Conservation (phyloP, 1,284 basidiomycete species). For the Schizophyllum amplum region DNA sequence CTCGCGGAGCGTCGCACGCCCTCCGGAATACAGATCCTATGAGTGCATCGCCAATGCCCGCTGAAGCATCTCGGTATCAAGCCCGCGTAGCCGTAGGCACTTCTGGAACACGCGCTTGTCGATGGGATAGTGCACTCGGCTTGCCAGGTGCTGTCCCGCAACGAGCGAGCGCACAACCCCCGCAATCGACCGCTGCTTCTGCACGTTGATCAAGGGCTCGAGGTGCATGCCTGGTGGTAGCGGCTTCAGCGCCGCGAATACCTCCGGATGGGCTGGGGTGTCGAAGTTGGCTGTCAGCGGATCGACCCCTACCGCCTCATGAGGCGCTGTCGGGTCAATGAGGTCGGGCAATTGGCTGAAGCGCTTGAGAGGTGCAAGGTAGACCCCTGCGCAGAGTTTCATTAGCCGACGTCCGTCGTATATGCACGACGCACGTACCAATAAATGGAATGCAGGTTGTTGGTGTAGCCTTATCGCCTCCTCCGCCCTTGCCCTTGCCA, state of each 20-base stretch:
- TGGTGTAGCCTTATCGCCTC: constrained; percentile 38
- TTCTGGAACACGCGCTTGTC: constrained; percentile 69
- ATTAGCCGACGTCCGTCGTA: constrained; percentile 1
- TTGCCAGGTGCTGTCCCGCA: constrained; percentile 73
- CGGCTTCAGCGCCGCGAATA: constrained; percentile 62
- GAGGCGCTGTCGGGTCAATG: constrained; percentile 76
- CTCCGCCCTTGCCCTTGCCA: constrained; percentile 33
- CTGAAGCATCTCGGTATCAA: constrained; percentile 45
- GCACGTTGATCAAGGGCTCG: constrained; percentile 82
- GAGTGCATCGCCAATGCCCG: constrained; percentile 27
- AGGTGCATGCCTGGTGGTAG: constrained; percentile 69
- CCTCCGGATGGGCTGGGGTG: constrained; percentile 63
- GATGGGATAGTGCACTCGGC: constrained; percentile 57
- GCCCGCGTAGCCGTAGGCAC: constrained; percentile 62
- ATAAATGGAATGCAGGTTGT: constrained; percentile 71
- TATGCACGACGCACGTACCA: constrained; percentile 35
- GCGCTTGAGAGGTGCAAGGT: constrained; percentile 65
- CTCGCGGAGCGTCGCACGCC: too few species aligned
- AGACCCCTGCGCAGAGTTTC: constrained; percentile 45
- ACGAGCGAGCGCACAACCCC: constrained; percentile 70
- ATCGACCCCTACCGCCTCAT: constrained; percentile 59
- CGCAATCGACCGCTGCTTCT: constrained; percentile 79
- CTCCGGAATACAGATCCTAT: too few species aligned
- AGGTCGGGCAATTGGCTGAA: constrained; percentile 68
- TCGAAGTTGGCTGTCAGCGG: constrained; percentile 53